These are phyloP conservation scores for Caryocar brasiliense DNA, from an alignment of 441 rosid species.

Conservation along the genomic window DNA sequence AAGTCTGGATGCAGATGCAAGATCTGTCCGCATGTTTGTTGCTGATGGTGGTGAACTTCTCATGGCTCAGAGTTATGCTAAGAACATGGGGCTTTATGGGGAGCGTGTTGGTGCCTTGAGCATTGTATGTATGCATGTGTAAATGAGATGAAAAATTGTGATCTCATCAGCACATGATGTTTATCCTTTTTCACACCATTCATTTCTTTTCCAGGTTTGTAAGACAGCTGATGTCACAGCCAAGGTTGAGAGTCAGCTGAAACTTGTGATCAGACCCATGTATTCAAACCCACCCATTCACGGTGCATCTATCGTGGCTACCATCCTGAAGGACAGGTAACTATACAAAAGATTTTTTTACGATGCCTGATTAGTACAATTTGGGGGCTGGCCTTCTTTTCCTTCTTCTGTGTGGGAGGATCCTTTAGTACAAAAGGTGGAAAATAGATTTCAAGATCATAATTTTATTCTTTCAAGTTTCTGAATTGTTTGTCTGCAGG, in stretches of 20 bases:
- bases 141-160: background rate
- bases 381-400: background rate
- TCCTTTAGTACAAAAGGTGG: too few species aligned
- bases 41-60: slow-evolving; percentile 90
- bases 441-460: background rate
- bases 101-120: slow-evolving; percentile 94
- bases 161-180: background rate
- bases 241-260: slow-evolving; percentile 86
- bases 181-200: background rate
- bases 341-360: background rate
- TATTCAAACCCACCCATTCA: slow-evolving; percentile 92
- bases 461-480: background rate
- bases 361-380: background rate
- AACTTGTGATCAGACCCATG: slow-evolving; percentile 83
- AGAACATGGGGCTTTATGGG: slow-evolving; percentile 96
- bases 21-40: slow-evolving; percentile 76
- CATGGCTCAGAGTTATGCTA: slow-evolving; percentile 84
- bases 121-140: too few species aligned
- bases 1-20: slow-evolving; percentile 77
- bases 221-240: slow-evolving; percentile 72
- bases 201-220: slow-evolving; percentile 46
- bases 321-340: slow-evolving; percentile 58
- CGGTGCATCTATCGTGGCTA: slow-evolving; percentile 84
- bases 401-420: too few species aligned
- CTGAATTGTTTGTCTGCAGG: slow-evolving; percentile 20